phyloP scores from a whole-genome alignment of 768 basidiomycete genomes.

The Tricholoma furcatifolium region DNA sequence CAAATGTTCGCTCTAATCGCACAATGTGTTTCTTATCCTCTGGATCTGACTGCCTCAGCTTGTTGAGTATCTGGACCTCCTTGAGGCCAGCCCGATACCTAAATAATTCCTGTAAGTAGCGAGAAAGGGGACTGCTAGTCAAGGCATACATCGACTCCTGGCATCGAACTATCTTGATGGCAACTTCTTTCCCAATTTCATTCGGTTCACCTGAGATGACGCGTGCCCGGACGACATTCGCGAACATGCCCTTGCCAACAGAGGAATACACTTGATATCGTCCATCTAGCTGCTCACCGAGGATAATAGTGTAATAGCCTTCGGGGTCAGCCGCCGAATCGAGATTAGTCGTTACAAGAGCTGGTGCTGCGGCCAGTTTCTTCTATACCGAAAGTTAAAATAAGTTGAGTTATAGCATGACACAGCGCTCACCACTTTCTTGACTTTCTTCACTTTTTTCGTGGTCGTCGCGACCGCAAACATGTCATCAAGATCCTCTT shows the following conservation, averaged over 20 bases:
- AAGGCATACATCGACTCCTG: constrained; percentile 87
- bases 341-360: constrained; percentile 70
- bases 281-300: constrained; percentile 91
- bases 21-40: constrained; percentile 97
- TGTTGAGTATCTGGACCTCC: constrained; percentile 86
- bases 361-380: constrained; percentile 50
- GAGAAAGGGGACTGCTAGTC: constrained; percentile 1
- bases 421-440: constrained; percentile 46
- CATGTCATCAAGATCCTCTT: constrained; percentile 95
- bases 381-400: constrained; percentile 18
- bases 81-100: constrained; percentile 96
- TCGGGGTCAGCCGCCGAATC: constrained; percentile 94
- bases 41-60: constrained; percentile 84
- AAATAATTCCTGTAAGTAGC: constrained; percentile 4
- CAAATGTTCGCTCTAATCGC: constrained; percentile 91
- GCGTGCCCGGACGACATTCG: constrained; percentile 90
- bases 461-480: constrained; percentile 61
- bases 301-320: constrained; percentile 92
- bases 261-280: constrained; percentile 93
- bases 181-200: constrained; percentile 68
- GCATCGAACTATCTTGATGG: constrained; percentile 94
- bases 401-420: background rate
- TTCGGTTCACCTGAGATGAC: constrained; percentile 66
- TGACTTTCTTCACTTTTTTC: constrained; percentile 58
- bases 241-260: constrained; percentile 99